Conservation (phyloP, 169 alveolate species). For the Babesia divergens region DNA sequence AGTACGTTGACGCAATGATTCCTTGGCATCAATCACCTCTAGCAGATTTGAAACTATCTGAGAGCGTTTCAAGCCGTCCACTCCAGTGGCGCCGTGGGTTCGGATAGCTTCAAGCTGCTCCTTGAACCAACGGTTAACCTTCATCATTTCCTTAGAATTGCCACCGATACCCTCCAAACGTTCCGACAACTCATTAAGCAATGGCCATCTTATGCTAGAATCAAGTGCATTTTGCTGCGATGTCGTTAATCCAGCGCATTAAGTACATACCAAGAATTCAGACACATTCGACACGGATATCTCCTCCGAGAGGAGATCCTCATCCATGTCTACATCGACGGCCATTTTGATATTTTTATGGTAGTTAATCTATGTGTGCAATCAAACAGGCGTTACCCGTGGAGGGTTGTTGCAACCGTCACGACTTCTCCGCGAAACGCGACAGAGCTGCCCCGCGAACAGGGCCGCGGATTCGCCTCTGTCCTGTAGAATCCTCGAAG, state of each 20-base stretch:
- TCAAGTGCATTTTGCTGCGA: slow-evolving; percentile 3
- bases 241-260: not conserved
- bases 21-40: slow-evolving; percentile 32
- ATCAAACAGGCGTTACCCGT: not conserved
- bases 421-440: slow-evolving; percentile 24
- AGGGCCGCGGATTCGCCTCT: slow-evolving; percentile 33
- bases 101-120: slow-evolving; percentile 37
- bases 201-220: slow-evolving; percentile 54
- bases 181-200: slow-evolving; percentile 29
- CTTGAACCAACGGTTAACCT: slow-evolving; percentile 55
- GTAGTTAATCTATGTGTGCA: slow-evolving; percentile 3
- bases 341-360: not conserved
- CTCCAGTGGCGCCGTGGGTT: not conserved
- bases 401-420: not conserved
- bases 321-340: not conserved
- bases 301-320: slow-evolving; percentile 16
- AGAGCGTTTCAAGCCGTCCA: not conserved
- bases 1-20: not conserved
- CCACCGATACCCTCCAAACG: slow-evolving; percentile 25
- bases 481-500: slow-evolving; percentile 23
- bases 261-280: slow-evolving; percentile 37
- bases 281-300: slow-evolving; percentile 23
- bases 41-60: slow-evolving; percentile 30
- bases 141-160: slow-evolving; percentile 38
- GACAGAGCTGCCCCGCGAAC: slow-evolving; percentile 64